These are phyloP conservation scores for Lentinula edodes DNA, from an alignment of 768 basidiomycete genomes.

Conservation along the genomic window DNA sequence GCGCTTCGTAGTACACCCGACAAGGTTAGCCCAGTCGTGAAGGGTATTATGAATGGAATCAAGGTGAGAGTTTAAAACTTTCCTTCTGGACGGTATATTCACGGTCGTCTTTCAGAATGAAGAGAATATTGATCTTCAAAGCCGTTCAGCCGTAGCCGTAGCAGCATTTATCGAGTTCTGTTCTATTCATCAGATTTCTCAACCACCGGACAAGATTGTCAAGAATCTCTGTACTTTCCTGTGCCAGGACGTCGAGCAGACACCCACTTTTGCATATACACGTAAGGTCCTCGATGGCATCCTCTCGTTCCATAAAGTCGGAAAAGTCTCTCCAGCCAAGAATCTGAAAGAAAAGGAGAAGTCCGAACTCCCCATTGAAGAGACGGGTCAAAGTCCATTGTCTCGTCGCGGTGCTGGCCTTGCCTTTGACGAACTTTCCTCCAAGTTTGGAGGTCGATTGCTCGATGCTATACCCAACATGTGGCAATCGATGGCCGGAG, in stretches of 20 bases:
- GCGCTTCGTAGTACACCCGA: conserved; percentile 82
- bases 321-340: conserved; percentile 20
- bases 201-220: conserved; percentile 93
- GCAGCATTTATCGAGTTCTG: conserved; percentile 88
- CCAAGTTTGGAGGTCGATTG: conserved; percentile 65
- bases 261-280: conserved; percentile 78
- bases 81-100: not conserved
- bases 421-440: conserved; percentile 76
- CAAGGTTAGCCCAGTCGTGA: conserved; percentile 94
- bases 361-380: conserved; percentile 37
- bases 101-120: conserved; percentile 53
- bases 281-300: conserved; percentile 66
- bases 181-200: conserved; percentile 59
- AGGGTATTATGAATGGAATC: conserved; percentile 95
- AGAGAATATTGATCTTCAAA: conserved; percentile 83
- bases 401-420: conserved; percentile 82
- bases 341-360: conserved; percentile 37
- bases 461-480: conserved; percentile 84
- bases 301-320: conserved; percentile 58
- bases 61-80: conserved; percentile 51
- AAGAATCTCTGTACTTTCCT: conserved; percentile 96
- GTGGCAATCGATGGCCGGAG: conserved; percentile 90
- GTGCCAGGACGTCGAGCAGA: conserved; percentile 85
- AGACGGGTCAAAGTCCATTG: conserved; percentile 58
- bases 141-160: conserved; percentile 80